A percentile compares a stretch with the other conserved stretches of the same genome.
Evolutionary conservation across 768 basidiomycete species (phyloP).

Genomic region (Panus rudis): DNA sequence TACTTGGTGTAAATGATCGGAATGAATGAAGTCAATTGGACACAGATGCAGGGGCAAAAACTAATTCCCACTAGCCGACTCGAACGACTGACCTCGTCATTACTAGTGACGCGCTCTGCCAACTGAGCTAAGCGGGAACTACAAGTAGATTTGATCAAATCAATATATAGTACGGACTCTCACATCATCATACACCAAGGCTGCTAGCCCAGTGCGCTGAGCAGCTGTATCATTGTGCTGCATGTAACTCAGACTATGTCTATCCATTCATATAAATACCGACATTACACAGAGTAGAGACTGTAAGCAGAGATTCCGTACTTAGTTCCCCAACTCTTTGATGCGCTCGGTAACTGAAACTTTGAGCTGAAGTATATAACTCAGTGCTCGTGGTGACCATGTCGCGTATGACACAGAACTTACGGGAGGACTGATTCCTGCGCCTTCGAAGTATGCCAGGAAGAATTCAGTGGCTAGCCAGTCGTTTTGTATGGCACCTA

Average conservation of each 20-base stretch:
- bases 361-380: slow-evolving; percentile 35
- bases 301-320: neutral
- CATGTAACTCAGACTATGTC: neutral
- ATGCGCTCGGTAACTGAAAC: slow-evolving; percentile 37
- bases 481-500: slow-evolving; percentile 63
- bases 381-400: neutral
- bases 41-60: no score
- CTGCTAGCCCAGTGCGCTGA: no score
- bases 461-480: slow-evolving; percentile 74
- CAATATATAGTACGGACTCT: neutral
- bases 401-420: slow-evolving; percentile 18
- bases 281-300: neutral
- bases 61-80: slow-evolving; percentile 31
- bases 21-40: no score
- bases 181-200: no score
- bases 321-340: slow-evolving; percentile 10
- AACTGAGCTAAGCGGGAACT: slow-evolving; percentile 30
- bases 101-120: slow-evolving; percentile 67
- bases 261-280: neutral
- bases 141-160: neutral
- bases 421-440: slow-evolving; percentile 66
- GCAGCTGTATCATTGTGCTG: no score
- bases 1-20: no score
- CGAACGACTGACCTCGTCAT: slow-evolving; percentile 66
- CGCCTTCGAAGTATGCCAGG: slow-evolving; percentile 66